A percentile compares a stretch with the other conserved stretches of the same genome.
Evolutionary conservation across 495 filamentous ascomycete species (phyloP).

Genomic region (Tuber calosporum): DNA sequence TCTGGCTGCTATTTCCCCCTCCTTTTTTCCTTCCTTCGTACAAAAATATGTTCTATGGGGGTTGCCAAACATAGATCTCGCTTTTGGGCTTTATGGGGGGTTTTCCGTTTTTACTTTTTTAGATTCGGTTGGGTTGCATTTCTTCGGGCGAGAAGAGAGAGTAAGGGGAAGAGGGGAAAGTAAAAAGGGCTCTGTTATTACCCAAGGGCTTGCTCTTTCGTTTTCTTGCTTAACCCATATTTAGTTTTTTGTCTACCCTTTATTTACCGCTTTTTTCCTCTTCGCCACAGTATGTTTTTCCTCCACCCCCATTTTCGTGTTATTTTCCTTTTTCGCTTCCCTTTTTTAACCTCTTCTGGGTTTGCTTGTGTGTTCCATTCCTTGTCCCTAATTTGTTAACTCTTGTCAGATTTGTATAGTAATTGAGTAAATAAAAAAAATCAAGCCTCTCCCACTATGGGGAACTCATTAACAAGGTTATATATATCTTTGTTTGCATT

Average conservation of each 20-base stretch:
- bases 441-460: constrained; percentile 16
- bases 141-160: constrained; percentile 29
- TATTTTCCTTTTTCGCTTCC: constrained; percentile 26
- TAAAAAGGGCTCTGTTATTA: constrained; percentile 36
- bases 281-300: constrained; percentile 36
- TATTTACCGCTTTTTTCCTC: constrained; percentile 24
- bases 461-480: not conserved
- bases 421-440: constrained; percentile 39
- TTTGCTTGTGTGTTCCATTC: not conserved
- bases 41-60: constrained; percentile 36
- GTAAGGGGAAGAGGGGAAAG: constrained; percentile 34
- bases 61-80: constrained; percentile 38
- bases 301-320: constrained; percentile 17
- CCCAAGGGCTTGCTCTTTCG: constrained; percentile 34
- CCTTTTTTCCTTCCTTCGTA: constrained; percentile 27
- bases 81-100: constrained; percentile 23
- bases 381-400: constrained; percentile 24
- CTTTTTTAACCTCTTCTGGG: constrained; percentile 22
- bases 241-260: constrained; percentile 32
- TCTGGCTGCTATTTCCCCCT: constrained; percentile 20
- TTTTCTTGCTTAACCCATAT: constrained; percentile 34
- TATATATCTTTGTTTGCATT: not conserved
- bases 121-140: constrained; percentile 37
- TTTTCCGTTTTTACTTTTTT: constrained; percentile 33
- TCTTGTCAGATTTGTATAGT: constrained; percentile 40